Base-by-base conservation (phyloP, 2,329 filamentous ascomycete genomes). In the Colletotrichum lindemuthianum region DNA sequence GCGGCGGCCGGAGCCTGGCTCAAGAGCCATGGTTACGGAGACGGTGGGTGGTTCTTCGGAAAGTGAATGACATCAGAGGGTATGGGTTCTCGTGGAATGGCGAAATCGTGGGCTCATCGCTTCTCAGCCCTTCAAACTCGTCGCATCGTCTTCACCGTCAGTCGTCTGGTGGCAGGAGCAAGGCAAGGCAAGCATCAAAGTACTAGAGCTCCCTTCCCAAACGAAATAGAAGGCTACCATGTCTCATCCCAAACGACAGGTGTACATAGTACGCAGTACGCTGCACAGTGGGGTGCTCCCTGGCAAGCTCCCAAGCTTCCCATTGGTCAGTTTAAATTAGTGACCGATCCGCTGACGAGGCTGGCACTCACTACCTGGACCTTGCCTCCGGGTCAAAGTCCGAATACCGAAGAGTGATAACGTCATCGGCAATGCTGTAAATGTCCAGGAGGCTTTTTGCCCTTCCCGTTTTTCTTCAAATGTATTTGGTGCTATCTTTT, bases 11-110 rank as follows among this genome's bases (percentile, higher is more conserved):
- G 81, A 77, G 69, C 79, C 82, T 63, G 84, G 82, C 77, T 91
- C 89, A 80, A 88, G 86, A 74, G 87, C 83, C 89, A 92, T 91
- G 70, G 68, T 80, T 73, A 70, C 70, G 68, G 70, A 67, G 40
- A 51, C 13, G 37, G 13, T 45, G n/a, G 43, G n/a, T 32, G 24
- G 44, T 53, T 43, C 53, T 56, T 57, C 49, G 43, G 44, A 33
- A 4, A 36, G 51, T n/a, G 70, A 69, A 51, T 37, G 48, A 65
- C 63, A 65, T 66, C 53, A 66, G 54, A 36, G 24, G 45, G 34
- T 59, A 50, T 16, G 32, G 68, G 57, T 59, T 32, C 13, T 36
- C 13, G 15, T 33, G 65, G 58, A 37, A 56, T 48, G 15, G 58
- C 37, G 58, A 63, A 60, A 34, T 59, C 59, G 67, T 67, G 61